phyloP scores from a whole-genome alignment of 208 protist species.

The Trypanosoma caninum region DNA sequence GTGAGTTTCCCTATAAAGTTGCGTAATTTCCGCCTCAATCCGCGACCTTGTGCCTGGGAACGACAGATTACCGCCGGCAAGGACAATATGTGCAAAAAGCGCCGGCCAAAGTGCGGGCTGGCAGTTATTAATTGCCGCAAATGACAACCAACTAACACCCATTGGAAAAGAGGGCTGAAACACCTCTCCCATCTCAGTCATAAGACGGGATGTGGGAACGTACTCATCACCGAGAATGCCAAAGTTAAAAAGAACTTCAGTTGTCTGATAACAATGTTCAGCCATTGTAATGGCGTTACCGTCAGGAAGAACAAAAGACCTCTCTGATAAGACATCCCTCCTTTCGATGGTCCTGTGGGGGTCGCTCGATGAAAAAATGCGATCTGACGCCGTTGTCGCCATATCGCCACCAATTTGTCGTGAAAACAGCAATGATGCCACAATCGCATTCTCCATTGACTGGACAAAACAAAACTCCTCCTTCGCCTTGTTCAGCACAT shows the following conservation, averaged over 20 bases:
- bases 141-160: slow-evolving; percentile 90
- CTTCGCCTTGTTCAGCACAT: slow-evolving; percentile 88
- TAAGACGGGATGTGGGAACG: slow-evolving; percentile 68
- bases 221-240: slow-evolving; percentile 60
- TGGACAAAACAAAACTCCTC: slow-evolving; percentile 90
- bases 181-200: slow-evolving; percentile 79
- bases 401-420: background rate
- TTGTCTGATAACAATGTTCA: slow-evolving; percentile 57
- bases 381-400: background rate
- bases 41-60: slow-evolving; percentile 79
- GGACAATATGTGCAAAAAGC: slow-evolving; percentile 92
- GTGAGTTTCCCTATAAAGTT: slow-evolving; percentile 85
- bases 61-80: slow-evolving; percentile 90
- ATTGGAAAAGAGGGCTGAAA: slow-evolving; percentile 82
- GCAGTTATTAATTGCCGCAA: slow-evolving; percentile 90
- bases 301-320: slow-evolving; percentile 82
- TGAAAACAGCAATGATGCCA: background rate
- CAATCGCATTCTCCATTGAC: slow-evolving; percentile 3
- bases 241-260: slow-evolving; percentile 89
- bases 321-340: slow-evolving; percentile 8
- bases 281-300: slow-evolving; percentile 77
- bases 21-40: slow-evolving; percentile 84
- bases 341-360: background rate
- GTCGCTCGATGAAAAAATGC: background rate
- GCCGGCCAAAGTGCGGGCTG: slow-evolving; percentile 83